These are phyloP conservation scores for Fonsecaea monophora DNA, from an alignment of 2,329 filamentous ascomycete genomes.

Conservation along the genomic window DNA sequence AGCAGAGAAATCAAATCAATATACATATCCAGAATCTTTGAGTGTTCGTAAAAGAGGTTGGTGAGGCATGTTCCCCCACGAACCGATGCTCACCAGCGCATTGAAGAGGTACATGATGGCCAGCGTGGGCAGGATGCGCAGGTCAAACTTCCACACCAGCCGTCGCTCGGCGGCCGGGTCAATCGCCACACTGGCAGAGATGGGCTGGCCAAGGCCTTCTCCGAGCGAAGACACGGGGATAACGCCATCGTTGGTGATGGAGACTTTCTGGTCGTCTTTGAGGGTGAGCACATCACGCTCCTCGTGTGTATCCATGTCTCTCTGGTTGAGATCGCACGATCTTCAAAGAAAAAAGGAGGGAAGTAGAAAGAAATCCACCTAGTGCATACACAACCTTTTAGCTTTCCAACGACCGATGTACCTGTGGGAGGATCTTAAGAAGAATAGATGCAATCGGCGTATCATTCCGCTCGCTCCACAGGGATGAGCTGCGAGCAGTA, in stretches of 20 bases:
- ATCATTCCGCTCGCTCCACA: too few species aligned
- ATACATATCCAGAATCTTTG: too few species aligned
- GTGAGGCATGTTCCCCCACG: too few species aligned
- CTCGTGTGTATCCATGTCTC: conserved; percentile 14
- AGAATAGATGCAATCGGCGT: too few species aligned
- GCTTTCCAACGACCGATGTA: too few species aligned
- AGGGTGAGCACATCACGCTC: conserved; percentile 4
- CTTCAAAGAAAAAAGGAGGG: too few species aligned
- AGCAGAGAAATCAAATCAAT: not conserved
- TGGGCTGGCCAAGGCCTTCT: conserved; percentile 1
- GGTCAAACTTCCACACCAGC: conserved; percentile 63
- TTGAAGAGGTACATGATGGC: conserved; percentile 65
- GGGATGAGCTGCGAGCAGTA: too few species aligned
- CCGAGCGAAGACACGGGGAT: conserved; percentile 8
- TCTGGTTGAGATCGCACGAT: not conserved
- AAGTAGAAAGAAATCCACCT: too few species aligned
- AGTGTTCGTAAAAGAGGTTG: too few species aligned
- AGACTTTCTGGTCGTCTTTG: conserved; percentile 20
- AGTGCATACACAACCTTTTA: too few species aligned
- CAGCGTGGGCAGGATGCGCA: conserved; percentile 63
- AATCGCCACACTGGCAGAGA: conserved; percentile 41
- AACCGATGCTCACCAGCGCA: conserved; percentile 37
- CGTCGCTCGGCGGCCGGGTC: conserved; percentile 56
- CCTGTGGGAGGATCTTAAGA: too few species aligned
- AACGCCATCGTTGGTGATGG: conserved; percentile 23